A percentile compares a stretch with the other conserved stretches of the same genome.
Conservation (phyloP, 805 yeast genomes). For the Pichia rugopelliculosa region DNA sequence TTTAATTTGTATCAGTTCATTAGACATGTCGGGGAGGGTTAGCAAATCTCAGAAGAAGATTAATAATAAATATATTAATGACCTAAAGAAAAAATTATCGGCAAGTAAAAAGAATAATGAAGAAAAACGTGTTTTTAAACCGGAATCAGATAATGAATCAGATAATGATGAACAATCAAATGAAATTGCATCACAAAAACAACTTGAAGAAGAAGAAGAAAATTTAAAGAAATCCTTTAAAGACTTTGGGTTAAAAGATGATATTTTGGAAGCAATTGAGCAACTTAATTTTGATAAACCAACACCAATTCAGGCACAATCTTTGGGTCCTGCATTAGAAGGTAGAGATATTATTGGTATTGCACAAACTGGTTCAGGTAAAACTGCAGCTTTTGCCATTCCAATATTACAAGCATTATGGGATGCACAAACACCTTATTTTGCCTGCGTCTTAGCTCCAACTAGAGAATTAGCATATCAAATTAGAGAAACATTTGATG, state of each 20-base stretch:
- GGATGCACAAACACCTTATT: conserved; percentile 82
- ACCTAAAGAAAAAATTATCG: conserved; percentile 24
- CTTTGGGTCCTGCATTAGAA: conserved; percentile 84
- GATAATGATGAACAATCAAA: conserved; percentile 14
- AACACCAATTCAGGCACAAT: conserved; percentile 87
- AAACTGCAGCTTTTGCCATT: conserved; percentile 96
- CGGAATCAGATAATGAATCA: conserved; percentile 11
- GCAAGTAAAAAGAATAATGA: conserved; percentile 10
- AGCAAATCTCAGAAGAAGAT: conserved; percentile 11
- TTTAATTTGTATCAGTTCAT: too few species aligned
- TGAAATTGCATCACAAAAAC: conserved; percentile 9
- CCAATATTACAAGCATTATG: conserved; percentile 89
- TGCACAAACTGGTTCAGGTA: conserved; percentile 97
- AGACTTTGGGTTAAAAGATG: conserved; percentile 64
- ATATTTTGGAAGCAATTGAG: conserved; percentile 71
- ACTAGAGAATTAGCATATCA: conserved; percentile 82
- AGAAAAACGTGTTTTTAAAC: conserved; percentile 26
- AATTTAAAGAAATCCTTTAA: conserved; percentile 29
- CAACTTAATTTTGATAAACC: conserved; percentile 71
- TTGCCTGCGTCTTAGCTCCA: conserved; percentile 82
- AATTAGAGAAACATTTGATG: conserved; percentile 92
- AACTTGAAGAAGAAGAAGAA: conserved; percentile 10
- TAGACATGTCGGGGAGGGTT: neutral
- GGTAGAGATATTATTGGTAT: conserved; percentile 93
- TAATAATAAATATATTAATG: conserved; percentile 20